Evolutionary conservation across 148 eudicot species (phyloP), one percentile per base, ranked within the genome.

Genomic region (Chenopodium album): DNA sequence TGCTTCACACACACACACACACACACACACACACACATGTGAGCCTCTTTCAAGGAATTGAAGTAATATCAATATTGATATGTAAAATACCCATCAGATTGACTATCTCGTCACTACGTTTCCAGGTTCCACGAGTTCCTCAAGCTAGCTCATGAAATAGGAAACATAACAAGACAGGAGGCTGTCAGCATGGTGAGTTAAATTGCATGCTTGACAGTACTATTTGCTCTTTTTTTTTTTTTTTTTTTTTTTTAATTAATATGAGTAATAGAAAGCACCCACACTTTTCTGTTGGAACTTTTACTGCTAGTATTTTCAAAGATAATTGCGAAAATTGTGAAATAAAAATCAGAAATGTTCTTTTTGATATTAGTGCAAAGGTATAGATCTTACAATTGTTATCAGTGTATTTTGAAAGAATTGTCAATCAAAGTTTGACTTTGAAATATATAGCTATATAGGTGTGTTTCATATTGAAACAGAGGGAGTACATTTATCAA

Each of bases 101-200:
- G 19, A 16, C 54, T 32, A 31, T 50, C 16, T 19, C 37, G 6
- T 59, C 22, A 67, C 16, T 81, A 44, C 65, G 22, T 73, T 85
- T 84, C 78, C 88, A 96, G 99, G 95, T 96, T 96, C 84, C 99
- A 96, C 82, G 97, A 91, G 89, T 96, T 96, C 86, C 87, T 96
- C 76, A 96, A 96, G 92, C 93, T 86, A 81, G 97, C 94, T 78
- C 91, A 96, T 89, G 99, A 96, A 86, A 92, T 94, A 84, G 99
- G 99, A 85, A 96, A 94, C 85, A 90, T 96, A 79, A 96, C 99
- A 26, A 92, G 99, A 73, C 99, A 96, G 87, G 99, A 96, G 87
- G 95, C 99, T 88, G 98, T 96, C 68, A 96, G 99, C 92, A 96
- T 96, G 98, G 99, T 94, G 74, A 37, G 97, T 84, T 69, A 52